Base-by-base conservation (phyloP, 176 grass and related monocot genomes). In the Carex cristatella region DNA sequence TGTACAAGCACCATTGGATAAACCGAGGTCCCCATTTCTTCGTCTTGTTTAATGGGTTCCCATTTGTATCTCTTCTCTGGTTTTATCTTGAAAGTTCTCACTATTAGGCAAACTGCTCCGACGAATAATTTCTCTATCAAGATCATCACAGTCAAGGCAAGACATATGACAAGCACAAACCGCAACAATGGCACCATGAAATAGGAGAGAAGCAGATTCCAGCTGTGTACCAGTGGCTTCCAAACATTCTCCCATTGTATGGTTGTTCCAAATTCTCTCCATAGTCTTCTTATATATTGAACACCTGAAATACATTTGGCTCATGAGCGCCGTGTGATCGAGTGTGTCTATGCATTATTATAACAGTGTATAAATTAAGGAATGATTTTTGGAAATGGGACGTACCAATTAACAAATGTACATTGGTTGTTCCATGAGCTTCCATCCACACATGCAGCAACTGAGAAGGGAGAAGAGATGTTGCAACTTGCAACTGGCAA, bases 1-100 rank as follows among this genome's bases (percentile, higher is more conserved):
- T 99, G 96, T 66, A 99, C 96, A 3, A 99, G 90, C 79, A 99
- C 96, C 91, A 93, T 88, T 14, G 95, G 95, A 84, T 84, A 86
- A 27, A 60, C 80, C 10, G 42, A 2, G 44, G 8, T 72, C n/a
- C 83, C 61, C 28, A 81, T 19, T 69, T 87, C 90, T 78, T 62
- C 75, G 5, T 92, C 89, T 10, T 28, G 16, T 48, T 0, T 11
- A 64, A 94, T 91, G 8, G 84, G 63, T 23, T 79, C 79, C 86
- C 92, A 97, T 64, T 77, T 82, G 83, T 94, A 97, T 12, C 85
- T 79, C 10, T 86, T 89, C 62, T 97, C 76, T 10, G 94, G 94
- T 38, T 18, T 57, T 9, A 89, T 82, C 3, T 84, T 64, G 64
- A 94, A 27, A 7, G 81, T 56, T 18, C 84, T 71, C 2, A 92